phyloP scores from a whole-genome alignment of 768 basidiomycete species.

The Cyclocybe aegerita region DNA sequence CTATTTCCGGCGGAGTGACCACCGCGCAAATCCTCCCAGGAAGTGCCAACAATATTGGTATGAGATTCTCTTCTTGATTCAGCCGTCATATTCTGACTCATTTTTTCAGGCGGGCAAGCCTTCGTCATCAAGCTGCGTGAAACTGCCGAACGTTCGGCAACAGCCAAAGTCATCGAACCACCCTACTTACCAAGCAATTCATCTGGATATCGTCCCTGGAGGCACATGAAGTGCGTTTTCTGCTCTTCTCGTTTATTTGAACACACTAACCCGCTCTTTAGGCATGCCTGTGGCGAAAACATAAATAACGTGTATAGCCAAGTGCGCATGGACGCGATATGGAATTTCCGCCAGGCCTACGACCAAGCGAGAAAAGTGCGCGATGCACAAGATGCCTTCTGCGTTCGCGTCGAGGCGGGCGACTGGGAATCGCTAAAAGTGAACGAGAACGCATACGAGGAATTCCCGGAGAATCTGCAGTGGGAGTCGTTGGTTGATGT shows the following conservation, averaged over 20 bases:
- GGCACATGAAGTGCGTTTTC: conserved; percentile 69
- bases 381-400: conserved; percentile 67
- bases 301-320: conserved; percentile 44
- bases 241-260: neutral
- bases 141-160: conserved; percentile 68
- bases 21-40: conserved; percentile 78
- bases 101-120: conserved; percentile 63
- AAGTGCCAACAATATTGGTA: conserved; percentile 60
- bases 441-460: conserved; percentile 20
- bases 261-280: conserved; percentile 17
- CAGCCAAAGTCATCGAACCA: conserved; percentile 71
- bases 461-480: conserved; percentile 67
- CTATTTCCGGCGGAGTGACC: conserved; percentile 71
- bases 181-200: conserved; percentile 52
- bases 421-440: conserved; percentile 39
- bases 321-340: conserved; percentile 61
- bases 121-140: conserved; percentile 74
- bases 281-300: conserved; percentile 75
- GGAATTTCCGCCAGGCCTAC: conserved; percentile 74
- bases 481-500: conserved; percentile 74
- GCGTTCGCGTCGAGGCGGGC: conserved; percentile 44
- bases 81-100: neutral
- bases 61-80: neutral
- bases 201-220: conserved; percentile 47
- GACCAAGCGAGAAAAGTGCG: conserved; percentile 65